Evolutionary conservation across 306 rosid genomes (phyloP).

Genomic region (Crataegus laevigata): DNA sequence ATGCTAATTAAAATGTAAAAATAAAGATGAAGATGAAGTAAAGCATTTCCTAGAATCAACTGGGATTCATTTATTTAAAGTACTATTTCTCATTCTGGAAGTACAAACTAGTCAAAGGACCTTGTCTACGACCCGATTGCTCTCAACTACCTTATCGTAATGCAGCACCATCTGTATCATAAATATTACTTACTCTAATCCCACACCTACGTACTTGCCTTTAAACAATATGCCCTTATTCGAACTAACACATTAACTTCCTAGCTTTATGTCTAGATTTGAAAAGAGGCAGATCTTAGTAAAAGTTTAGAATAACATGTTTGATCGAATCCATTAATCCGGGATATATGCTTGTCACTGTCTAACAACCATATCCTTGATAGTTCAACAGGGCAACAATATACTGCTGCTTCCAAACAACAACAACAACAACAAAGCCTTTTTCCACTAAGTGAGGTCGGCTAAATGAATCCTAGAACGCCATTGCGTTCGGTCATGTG

Average conservation of each 20-base stretch:
- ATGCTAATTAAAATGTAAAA: neutral
- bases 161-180: neutral
- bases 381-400: neutral
- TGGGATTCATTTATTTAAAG: neutral
- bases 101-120: neutral
- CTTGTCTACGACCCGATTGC: neutral
- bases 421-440: too few relatives aligned
- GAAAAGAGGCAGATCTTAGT: neutral
- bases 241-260: neutral
- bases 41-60: neutral
- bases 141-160: neutral
- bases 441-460: too few relatives aligned
- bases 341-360: neutral
- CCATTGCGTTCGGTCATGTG: too few relatives aligned
- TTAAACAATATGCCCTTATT: neutral
- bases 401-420: neutral
- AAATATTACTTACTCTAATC: neutral
- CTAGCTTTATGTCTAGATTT: neutral
- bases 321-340: neutral
- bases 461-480: too few relatives aligned
- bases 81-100: neutral
- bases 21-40: neutral
- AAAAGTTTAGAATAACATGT: neutral
- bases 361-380: neutral
- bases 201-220: neutral